A percentile compares a stretch with the other conserved stretches of the same genome.
Conservation (phyloP, 345 rosid species). For the Turritis glabra region DNA sequence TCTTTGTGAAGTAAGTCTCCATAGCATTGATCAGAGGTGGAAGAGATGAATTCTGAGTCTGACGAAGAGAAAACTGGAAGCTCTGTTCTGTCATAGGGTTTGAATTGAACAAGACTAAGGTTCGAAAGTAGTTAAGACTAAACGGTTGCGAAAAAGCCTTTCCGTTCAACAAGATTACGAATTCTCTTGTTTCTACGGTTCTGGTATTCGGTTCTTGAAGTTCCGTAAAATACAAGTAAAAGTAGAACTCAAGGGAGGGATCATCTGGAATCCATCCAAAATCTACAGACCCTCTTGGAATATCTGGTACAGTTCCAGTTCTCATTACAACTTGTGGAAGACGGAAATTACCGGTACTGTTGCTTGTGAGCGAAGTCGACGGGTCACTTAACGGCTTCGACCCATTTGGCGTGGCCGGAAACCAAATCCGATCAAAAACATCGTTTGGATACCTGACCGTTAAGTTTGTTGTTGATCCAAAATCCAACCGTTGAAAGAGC, state of each 20-base stretch:
- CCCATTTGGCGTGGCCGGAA: neutral
- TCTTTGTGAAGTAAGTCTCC: slow-evolving; percentile 35
- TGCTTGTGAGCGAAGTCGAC: neutral
- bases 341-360: neutral
- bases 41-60: slow-evolving; percentile 28
- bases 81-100: neutral
- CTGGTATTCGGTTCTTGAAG: slow-evolving; percentile 29
- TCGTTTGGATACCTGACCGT: slow-evolving; percentile 53
- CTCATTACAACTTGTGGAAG: slow-evolving; percentile 45
- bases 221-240: slow-evolving; percentile 44
- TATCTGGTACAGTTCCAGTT: slow-evolving; percentile 40
- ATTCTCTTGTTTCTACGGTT: slow-evolving; percentile 23
- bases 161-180: slow-evolving; percentile 19
- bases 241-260: slow-evolving; percentile 37
- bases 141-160: neutral
- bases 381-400: slow-evolving; percentile 5
- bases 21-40: slow-evolving; percentile 53
- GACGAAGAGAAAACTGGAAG: slow-evolving; percentile 22
- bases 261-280: slow-evolving; percentile 33
- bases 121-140: slow-evolving; percentile 5
- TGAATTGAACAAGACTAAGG: neutral
- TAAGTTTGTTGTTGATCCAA: slow-evolving; percentile 36
- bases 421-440: slow-evolving; percentile 49
- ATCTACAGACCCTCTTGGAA: slow-evolving; percentile 28
- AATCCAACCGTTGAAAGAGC: slow-evolving; percentile 37